Base-by-base conservation (phyloP, 1,284 basidiomycete species). In the Pseudozyma sp. region DNA sequence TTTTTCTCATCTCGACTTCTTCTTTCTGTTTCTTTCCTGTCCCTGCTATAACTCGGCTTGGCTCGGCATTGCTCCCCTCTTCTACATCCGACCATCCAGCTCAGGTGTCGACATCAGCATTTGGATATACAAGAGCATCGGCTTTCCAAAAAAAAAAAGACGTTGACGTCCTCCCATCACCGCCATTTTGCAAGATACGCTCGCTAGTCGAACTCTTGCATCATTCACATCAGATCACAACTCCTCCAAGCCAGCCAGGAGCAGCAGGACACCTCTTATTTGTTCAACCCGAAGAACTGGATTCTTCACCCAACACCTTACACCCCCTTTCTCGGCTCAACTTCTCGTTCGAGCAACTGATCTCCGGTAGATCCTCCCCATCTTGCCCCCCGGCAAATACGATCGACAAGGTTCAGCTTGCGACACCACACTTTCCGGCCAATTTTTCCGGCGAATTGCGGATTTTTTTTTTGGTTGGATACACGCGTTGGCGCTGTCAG, bases 401-500 rank as follows among this genome's bases (percentile, higher is more conserved):
- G 4, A 1, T 37, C 35, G 40, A 17, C 40, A 42, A 42, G 40
- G 14, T 16, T 13, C 24, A 24, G 24, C 24, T 24, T 24, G 24
- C 24, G 4, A 24, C 24, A 24, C 24, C 24, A 24, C 24, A 24
- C 24, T 24, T 24, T 24, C 24, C 24, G 24, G 24, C 24, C 24
- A 24, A 24, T 24, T 24, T 24, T 24, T 24, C 24, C 39, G 5
- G 13, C 39, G 7, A 42, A 2, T 42, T 42, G 11, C 52, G 19
- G 29, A 10, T 43, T 44, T 33, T 13, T 16, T 33, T 44, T 42
- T 17, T 14, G 8, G 13, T 42, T 44, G 49, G n/a, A 17, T 10
- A 8, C 39, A 14, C 33, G 56, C 47, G 24, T 31, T 19, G 30
- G 63, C 64, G 52, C 53, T 67, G 64, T 67, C 57, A 42, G 54